Percentiles rank a stretch among this genome's conserved stretches.
Evolutionary conservation across 2,329 filamentous ascomycete genomes (phyloP).

Genomic region (Akanthomyces uredinophilus): DNA sequence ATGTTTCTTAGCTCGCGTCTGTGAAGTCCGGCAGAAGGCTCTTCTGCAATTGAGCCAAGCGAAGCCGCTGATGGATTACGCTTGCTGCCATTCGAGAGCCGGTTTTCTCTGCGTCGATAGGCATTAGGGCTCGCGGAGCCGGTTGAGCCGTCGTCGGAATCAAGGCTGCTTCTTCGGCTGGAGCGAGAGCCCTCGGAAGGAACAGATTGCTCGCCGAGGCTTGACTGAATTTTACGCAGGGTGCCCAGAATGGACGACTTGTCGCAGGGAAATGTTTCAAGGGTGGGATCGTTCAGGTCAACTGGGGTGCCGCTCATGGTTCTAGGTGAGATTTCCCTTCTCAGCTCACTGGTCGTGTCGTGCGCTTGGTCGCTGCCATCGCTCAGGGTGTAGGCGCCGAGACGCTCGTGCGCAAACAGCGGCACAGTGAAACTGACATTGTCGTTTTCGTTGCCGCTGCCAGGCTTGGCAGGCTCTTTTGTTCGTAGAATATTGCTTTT

Average conservation of each 20-base stretch:
- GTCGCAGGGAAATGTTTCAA: conserved; percentile 45
- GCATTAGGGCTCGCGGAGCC: conserved; percentile 30
- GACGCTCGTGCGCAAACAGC: conserved; percentile 43
- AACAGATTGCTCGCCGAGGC: conserved; percentile 36
- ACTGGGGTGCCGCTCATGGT: conserved; percentile 4
- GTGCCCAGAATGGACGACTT: conserved; percentile 40
- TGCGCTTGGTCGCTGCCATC: conserved; percentile 26
- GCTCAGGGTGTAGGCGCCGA: conserved; percentile 36
- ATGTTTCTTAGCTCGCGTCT: neutral
- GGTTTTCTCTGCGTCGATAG: conserved; percentile 28
- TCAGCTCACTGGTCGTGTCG: conserved; percentile 9
- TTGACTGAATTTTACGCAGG: conserved; percentile 42
- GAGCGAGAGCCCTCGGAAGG: conserved; percentile 24
- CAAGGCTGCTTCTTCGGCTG: conserved; percentile 28
- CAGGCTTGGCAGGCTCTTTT: conserved; percentile 7
- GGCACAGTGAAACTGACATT: conserved; percentile 22
- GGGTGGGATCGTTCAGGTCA: conserved; percentile 42
- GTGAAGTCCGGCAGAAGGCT: conserved; percentile 21
- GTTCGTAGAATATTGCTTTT: conserved; percentile 4
- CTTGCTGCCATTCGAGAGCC: conserved; percentile 30
- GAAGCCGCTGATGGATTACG: conserved; percentile 36
- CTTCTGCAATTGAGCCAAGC: conserved; percentile 43
- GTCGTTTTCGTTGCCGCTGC: conserved; percentile 22
- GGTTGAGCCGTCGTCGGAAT: conserved; percentile 36
- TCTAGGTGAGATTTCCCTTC: conserved; percentile 18